A percentile compares a stretch with the other conserved stretches of the same genome.
phyloP scores from a whole-genome alignment of 495 filamentous ascomycete species.

The Pseudevernia furfuracea region DNA sequence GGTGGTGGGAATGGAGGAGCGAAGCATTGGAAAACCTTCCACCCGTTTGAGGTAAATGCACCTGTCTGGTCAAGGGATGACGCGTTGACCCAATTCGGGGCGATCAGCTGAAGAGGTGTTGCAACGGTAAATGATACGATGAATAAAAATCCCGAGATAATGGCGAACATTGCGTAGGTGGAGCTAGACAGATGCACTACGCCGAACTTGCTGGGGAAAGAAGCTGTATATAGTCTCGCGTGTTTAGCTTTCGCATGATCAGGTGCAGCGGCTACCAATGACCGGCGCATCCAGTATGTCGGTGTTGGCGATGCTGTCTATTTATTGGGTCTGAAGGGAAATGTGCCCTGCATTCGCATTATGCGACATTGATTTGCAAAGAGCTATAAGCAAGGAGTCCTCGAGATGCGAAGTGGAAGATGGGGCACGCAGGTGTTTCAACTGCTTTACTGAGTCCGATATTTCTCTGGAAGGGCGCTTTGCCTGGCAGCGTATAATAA shows the following conservation, averaged over 20 bases:
- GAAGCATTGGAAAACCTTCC: background rate
- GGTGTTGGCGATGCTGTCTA: background rate
- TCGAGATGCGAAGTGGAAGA: background rate
- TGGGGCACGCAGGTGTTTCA: background rate
- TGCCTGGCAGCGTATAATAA: no score
- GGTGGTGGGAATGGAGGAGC: background rate
- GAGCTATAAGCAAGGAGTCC: background rate
- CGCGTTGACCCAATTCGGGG: background rate
- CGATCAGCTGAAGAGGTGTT: background rate
- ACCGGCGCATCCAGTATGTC: background rate
- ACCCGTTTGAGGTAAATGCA: background rate
- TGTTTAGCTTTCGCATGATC: background rate
- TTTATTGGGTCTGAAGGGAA: background rate
- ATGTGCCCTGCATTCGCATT: background rate
- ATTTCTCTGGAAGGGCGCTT: no score
- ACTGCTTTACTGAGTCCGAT: background rate
- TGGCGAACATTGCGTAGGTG: background rate
- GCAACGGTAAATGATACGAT: background rate
- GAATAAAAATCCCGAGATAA: background rate
- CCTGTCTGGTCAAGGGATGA: background rate
- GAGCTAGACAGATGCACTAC: background rate
- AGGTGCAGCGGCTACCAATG: background rate
- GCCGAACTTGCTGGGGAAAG: background rate
- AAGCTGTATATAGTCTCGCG: background rate
- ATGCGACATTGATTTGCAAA: background rate